Conservation (phyloP, 176 grass and related monocot genomes). For the Ensete ventricosum region DNA sequence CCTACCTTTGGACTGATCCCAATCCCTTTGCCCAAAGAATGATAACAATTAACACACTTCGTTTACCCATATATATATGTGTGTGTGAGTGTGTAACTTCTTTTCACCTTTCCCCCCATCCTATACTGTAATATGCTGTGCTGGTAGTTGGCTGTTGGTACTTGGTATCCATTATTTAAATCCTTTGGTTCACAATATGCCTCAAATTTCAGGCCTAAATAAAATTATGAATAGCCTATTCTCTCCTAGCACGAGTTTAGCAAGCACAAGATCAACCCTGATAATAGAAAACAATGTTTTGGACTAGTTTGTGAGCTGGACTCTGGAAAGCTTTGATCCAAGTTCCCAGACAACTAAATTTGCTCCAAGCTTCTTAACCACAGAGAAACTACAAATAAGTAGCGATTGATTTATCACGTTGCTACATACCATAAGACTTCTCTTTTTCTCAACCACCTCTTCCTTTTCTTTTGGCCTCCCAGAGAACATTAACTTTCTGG, state of each 20-base stretch:
- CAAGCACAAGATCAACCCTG: not conserved
- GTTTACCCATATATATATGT: no score
- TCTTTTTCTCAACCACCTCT: conserved; percentile 78
- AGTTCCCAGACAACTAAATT: not conserved
- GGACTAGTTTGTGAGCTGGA: not conserved
- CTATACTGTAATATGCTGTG: no score
- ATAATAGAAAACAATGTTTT: not conserved
- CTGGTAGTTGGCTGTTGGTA: no score
- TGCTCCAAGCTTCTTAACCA: not conserved
- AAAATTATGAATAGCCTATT: not conserved
- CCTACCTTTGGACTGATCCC: no score
- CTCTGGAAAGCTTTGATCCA: not conserved
- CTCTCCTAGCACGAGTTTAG: not conserved
- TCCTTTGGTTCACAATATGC: not conserved
- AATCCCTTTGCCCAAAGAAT: no score
- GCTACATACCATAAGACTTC: conserved; percentile 69
- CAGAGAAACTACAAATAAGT: not conserved
- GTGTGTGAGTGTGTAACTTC: no score
- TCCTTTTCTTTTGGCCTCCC: conserved; percentile 66
- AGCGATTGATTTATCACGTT: not conserved
- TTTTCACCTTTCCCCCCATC: no score
- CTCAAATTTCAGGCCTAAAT: not conserved
- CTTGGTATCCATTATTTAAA: not conserved
- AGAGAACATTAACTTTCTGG: conserved; percentile 72
- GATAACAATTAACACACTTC: no score